Base-by-base conservation (phyloP, 108 stramenopile species). In the Nitzschia palea region DNA sequence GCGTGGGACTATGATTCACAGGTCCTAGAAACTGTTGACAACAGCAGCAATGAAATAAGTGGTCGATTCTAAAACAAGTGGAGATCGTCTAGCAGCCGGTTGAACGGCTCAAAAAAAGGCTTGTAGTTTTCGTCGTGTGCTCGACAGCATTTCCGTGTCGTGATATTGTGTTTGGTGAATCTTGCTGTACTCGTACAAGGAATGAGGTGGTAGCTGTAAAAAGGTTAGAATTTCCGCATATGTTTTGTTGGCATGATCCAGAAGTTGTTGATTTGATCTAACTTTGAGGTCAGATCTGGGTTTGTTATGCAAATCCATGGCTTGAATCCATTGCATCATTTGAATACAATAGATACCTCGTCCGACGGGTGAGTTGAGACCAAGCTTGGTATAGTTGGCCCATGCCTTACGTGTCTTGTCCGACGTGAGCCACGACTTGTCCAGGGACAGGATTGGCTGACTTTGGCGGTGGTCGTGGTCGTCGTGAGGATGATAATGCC, bases 331-430 rank as follows among this genome's bases (percentile, higher is more conserved):
- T 28, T 54, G 68, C 4, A 17, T 18, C 6, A 68, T 15, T 36
- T 96, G 97, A 30, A 95, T 50, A 14, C 88, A 86, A 68, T 97
- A 97, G 45, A 94, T 31, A 3, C 95, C 95, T 53, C 90, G 67
- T 27, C 76, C 85, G 10, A 97, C 28, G 80, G 77, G 59, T 25
- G 85, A 79, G 63, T 94, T 89, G 8, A 75, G 59, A 14, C 90
- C 92, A 57, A 71, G 71, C 0, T 78, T 76, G 23, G 52, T 63
- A 43, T 88, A 91, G 25, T 48, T 15, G 30, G 61, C 62, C 80
- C 80, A 81, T 30, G 78, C 79, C 55, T 74, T 61, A 31, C 63
- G 71, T 62, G 82, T 84, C 44, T 66, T 64, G 15, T 74, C 50
- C 31, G 73, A 73, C 27, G 69, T 64, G 10, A 40, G 37, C 8